Conservation (phyloP, 2,329 filamentous ascomycete species). For the Chalara sp. region DNA sequence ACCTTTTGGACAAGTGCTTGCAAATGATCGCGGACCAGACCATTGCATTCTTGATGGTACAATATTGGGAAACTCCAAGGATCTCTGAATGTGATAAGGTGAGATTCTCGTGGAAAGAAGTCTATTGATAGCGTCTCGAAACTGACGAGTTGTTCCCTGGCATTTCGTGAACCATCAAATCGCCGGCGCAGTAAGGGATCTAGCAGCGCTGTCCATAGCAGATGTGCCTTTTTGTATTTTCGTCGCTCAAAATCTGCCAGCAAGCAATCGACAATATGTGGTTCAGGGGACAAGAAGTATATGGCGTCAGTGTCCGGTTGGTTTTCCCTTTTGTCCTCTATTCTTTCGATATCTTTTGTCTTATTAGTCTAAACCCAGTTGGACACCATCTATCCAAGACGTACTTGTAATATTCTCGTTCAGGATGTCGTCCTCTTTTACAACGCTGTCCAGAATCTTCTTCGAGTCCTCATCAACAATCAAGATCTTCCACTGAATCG, state of each 20-base stretch:
- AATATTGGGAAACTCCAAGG: conserved; percentile 93
- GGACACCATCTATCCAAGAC: conserved; percentile 4
- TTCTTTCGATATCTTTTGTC: conserved; percentile 77
- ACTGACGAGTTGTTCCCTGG: conserved; percentile 68
- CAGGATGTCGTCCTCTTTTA: conserved; percentile 94
- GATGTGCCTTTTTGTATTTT: conserved; percentile 70
- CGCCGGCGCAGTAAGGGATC: conserved; percentile 64
- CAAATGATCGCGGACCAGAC: conserved; percentile 76
- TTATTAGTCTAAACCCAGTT: conserved; percentile 2
- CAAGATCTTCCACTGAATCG: conserved; percentile 84
- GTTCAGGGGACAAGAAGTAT: conserved; percentile 79
- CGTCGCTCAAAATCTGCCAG: conserved; percentile 84
- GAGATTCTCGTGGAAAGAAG: conserved; percentile 85
- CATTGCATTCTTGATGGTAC: conserved; percentile 86
- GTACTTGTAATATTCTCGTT: conserved; percentile 91
- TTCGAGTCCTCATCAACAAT: conserved; percentile 79
- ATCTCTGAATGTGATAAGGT: conserved; percentile 85
- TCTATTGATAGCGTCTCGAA: conserved; percentile 82
- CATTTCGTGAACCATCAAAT: conserved; percentile 63
- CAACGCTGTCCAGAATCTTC: conserved; percentile 82
- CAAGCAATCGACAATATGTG: conserved; percentile 88
- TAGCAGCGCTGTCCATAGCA: conserved; percentile 80
- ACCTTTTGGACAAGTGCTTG: conserved; percentile 85
- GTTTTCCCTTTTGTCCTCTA: conserved; percentile 75
- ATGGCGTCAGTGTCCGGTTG: conserved; percentile 92